phyloP scores from a whole-genome alignment of 2,329 filamentous ascomycete species.

The Sporothrix brasiliensis region DNA sequence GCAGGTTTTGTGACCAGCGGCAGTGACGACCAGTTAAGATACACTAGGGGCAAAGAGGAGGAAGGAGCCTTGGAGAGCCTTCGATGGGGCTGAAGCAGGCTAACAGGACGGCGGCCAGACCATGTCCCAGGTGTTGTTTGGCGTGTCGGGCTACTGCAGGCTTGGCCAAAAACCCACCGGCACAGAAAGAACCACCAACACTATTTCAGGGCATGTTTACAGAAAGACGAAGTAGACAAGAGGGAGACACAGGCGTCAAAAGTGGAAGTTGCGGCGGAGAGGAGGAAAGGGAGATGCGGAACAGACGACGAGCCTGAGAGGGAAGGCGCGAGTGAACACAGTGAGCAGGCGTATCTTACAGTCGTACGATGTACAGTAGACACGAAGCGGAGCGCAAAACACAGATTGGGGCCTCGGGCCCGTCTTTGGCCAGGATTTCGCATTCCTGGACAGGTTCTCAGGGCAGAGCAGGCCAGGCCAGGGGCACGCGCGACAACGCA shows the following conservation, averaged over 20 bases:
- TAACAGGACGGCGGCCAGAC: neutral
- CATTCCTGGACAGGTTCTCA: constrained; percentile 2
- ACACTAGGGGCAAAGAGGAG: neutral
- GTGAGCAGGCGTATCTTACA: neutral
- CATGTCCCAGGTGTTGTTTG: constrained; percentile 14
- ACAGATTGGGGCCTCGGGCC: constrained; percentile 4
- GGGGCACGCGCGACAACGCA: constrained; percentile 14
- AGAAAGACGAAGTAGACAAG: neutral
- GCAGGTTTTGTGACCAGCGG: constrained; percentile 20
- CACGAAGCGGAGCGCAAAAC: neutral
- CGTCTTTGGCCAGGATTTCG: constrained; percentile 2
- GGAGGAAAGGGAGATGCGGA: constrained; percentile 6
- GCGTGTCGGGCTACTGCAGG: constrained; percentile 11
- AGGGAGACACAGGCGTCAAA: neutral
- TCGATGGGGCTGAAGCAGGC: neutral
- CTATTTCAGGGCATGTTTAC: neutral
- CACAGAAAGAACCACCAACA: neutral
- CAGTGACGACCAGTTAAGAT: constrained; percentile 18
- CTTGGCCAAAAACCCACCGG: neutral
- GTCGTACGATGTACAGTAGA: too few relatives aligned
- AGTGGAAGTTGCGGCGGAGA: constrained; percentile 8
- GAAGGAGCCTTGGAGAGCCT: neutral
- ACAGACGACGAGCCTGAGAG: neutral
- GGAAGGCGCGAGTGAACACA: neutral
- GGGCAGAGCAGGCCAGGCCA: neutral